Percentiles rank a stretch among this genome's conserved stretches.
Evolutionary conservation across 768 basidiomycete species (phyloP).

Genomic region (Hydnomerulius pinastri): DNA sequence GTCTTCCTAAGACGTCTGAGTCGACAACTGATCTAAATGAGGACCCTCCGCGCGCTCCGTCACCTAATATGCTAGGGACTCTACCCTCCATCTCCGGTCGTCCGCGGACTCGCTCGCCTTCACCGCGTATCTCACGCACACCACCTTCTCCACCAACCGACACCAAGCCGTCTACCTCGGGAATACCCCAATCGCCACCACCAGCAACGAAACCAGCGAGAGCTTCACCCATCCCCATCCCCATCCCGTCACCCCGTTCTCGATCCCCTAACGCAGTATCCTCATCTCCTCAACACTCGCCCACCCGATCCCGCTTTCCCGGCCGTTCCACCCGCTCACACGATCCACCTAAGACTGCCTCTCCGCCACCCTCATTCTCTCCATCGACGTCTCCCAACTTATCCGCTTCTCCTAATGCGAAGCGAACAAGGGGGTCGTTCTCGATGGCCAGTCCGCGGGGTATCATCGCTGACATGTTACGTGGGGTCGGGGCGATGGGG

Average conservation of each 20-base stretch:
- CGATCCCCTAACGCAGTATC: neutral
- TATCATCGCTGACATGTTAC: conserved; percentile 40
- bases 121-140: conserved; percentile 7
- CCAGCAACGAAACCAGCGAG: neutral
- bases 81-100: conserved; percentile 27
- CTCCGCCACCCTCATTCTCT: neutral
- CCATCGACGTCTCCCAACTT: conserved; percentile 8
- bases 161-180: neutral
- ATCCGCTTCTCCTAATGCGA: conserved; percentile 9
- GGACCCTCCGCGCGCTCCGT: conserved; percentile 15
- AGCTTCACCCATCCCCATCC: conserved; percentile 1
- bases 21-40: conserved; percentile 10
- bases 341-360: neutral
- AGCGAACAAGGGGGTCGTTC: conserved; percentile 12
- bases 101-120: neutral
- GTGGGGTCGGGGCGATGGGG: conserved; percentile 43
- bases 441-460: conserved; percentile 19
- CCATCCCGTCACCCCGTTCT: neutral
- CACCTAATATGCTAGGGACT: conserved; percentile 23
- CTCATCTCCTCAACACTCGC: conserved; percentile 1
- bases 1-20: conserved; percentile 18
- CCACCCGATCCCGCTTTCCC: conserved; percentile 1
- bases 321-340: conserved; percentile 13
- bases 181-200: neutral
- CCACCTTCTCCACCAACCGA: conserved; percentile 9